These are phyloP conservation scores for Rhodomyrtus tomentosa DNA, from an alignment of 345 rosid species.

Conservation along the genomic window DNA sequence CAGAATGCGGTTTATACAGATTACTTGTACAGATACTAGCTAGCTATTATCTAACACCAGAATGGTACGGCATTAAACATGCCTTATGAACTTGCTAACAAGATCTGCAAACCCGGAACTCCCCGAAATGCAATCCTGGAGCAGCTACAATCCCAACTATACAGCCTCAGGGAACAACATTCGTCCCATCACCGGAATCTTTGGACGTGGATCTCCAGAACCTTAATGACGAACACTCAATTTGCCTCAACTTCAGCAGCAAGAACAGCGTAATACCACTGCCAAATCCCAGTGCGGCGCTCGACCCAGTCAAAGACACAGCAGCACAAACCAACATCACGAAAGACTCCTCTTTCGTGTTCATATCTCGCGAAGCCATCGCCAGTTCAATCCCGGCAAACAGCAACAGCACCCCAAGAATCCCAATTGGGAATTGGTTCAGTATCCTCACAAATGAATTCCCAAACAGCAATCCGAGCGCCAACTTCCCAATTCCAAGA, in stretches of 20 bases:
- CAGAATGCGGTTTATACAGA: not conserved
- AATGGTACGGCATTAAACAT: not conserved
- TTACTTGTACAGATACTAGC: not conserved
- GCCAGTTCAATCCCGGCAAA: slow-evolving; percentile 85
- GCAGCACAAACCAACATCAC: slow-evolving; percentile 83
- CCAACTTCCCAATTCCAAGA: slow-evolving; percentile 58
- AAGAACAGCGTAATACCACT: slow-evolving; percentile 60
- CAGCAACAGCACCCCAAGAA: slow-evolving; percentile 70
- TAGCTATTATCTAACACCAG: not conserved
- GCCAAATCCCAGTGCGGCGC: slow-evolving; percentile 83
- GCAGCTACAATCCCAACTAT: not conserved
- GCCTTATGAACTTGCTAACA: not conserved
- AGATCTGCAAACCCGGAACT: not conserved
- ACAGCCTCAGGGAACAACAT: not conserved
- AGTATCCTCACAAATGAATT: slow-evolving; percentile 71
- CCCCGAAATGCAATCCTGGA: not conserved
- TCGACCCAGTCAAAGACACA: slow-evolving; percentile 77
- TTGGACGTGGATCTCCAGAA: not conserved
- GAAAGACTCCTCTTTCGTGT: slow-evolving; percentile 56
- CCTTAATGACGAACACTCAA: slow-evolving; percentile 21
- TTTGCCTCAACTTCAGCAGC: slow-evolving; percentile 53
- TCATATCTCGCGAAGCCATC: slow-evolving; percentile 83
- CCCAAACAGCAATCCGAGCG: slow-evolving; percentile 64
- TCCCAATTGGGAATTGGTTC: slow-evolving; percentile 68
- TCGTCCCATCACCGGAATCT: not conserved